Conservation (phyloP, 2,329 filamentous ascomycete genomes). For the Xylariales sp. region DNA sequence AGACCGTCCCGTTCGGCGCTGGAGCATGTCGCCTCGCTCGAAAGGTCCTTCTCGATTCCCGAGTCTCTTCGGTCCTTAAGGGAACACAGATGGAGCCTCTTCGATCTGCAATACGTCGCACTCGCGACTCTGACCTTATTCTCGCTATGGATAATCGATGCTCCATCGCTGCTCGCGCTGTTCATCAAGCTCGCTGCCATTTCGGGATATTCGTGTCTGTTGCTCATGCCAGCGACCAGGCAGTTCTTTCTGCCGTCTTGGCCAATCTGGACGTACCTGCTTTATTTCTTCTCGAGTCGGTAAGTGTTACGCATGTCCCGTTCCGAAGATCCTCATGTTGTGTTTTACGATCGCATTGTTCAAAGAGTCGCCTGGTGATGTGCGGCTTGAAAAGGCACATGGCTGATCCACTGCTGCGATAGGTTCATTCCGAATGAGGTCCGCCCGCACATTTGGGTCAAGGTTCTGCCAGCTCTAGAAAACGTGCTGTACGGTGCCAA, state of each 20-base stretch:
- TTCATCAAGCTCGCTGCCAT: conserved; percentile 71
- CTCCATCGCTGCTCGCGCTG: conserved; percentile 74
- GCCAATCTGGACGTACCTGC: conserved; percentile 77
- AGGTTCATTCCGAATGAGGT: conserved; percentile 89
- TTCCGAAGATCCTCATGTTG: too few species aligned
- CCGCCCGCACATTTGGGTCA: conserved; percentile 91
- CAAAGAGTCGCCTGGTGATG: too few species aligned
- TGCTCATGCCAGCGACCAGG: conserved; percentile 77
- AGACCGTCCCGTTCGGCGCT: conserved; percentile 5
- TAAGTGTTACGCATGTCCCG: too few species aligned
- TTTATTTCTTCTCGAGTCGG: conserved; percentile 92
- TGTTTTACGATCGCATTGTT: too few species aligned
- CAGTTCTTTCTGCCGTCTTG: conserved; percentile 90
- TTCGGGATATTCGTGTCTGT: conserved; percentile 60
- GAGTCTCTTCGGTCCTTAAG: conserved; percentile 74
- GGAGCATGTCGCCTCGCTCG: conserved; percentile 67
- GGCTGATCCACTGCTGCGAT: too few species aligned
- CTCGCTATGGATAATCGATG: conserved; percentile 70
- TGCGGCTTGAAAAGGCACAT: too few species aligned
- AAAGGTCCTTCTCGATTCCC: conserved; percentile 76
- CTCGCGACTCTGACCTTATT: conserved; percentile 73
- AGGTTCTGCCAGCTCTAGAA: conserved; percentile 87
- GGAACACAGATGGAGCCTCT: conserved; percentile 72
- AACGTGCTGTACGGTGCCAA: conserved; percentile 97
- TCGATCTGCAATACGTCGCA: conserved; percentile 81